Conservation (phyloP, 371 early-diverging fungal species). For the Mortierella sp. region DNA sequence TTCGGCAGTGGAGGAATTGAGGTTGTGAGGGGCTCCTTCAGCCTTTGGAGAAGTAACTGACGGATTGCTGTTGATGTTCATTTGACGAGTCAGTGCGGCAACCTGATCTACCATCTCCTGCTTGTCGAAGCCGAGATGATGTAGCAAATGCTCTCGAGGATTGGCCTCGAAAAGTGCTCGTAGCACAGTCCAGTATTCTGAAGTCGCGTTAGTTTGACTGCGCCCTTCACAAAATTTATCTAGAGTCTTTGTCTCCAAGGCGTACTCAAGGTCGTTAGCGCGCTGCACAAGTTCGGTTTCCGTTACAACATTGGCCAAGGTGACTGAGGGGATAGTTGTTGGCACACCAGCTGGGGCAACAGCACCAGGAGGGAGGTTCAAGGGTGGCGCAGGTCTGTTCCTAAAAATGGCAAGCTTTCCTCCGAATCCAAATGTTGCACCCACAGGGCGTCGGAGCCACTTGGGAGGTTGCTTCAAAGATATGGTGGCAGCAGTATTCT, state of each 20-base stretch:
- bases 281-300: constrained; percentile 75
- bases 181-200: constrained; percentile 88
- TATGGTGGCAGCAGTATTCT: constrained; percentile 61
- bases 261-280: constrained; percentile 72
- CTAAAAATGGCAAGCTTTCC: constrained; percentile 80
- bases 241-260: constrained; percentile 65
- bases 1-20: constrained; percentile 27
- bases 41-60: constrained; percentile 40
- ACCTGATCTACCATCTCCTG: constrained; percentile 68
- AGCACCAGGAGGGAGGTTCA: constrained; percentile 63
- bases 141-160: constrained; percentile 85
- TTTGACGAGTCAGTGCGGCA: constrained; percentile 57
- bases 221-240: constrained; percentile 70
- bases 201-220: constrained; percentile 57
- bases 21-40: constrained; percentile 27
- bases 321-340: constrained; percentile 53
- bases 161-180: constrained; percentile 82
- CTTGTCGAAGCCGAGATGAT: constrained; percentile 89
- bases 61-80: constrained; percentile 29
- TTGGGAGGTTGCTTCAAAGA: constrained; percentile 91
- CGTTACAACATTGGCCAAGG: constrained; percentile 67
- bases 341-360: constrained; percentile 60
- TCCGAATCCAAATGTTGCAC: constrained; percentile 93
- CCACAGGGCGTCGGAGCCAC: constrained; percentile 94
- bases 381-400: constrained; percentile 58